These are phyloP conservation scores for Naegleria lovaniensis DNA, from an alignment of 208 protist species.

Conservation along the genomic window DNA sequence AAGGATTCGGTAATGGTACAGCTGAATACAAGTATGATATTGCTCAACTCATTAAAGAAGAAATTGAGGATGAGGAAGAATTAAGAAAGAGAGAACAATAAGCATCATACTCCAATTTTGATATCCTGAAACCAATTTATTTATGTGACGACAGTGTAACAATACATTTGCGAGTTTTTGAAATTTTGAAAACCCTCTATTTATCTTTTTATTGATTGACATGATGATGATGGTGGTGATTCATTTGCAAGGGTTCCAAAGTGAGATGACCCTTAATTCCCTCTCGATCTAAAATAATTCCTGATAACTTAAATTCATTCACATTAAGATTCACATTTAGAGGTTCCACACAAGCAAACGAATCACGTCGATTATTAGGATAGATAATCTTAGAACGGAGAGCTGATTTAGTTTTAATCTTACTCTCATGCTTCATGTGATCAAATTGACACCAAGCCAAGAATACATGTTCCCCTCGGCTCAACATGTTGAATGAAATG, in stretches of 20 bases:
- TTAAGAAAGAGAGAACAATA: conserved; percentile 4
- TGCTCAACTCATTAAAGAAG: not conserved
- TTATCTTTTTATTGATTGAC: not conserved
- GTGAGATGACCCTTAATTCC: not conserved
- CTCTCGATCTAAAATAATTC: not conserved
- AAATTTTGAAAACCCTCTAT: not conserved
- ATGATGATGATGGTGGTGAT: not conserved
- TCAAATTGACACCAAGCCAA: not conserved
- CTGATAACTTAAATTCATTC: not conserved
- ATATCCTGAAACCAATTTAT: not conserved
- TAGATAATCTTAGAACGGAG: not conserved
- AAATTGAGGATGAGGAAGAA: not conserved
- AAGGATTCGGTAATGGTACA: not conserved
- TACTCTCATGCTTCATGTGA: not conserved
- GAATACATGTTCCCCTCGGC: not conserved
- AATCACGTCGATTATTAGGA: not conserved
- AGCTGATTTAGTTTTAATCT: not conserved
- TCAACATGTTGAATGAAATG: not conserved
- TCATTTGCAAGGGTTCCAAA: not conserved
- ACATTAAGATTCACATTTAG: not conserved
- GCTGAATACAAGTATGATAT: not conserved
- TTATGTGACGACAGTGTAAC: not conserved
- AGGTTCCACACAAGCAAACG: not conserved
- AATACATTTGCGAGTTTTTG: not conserved
- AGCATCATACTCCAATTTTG: not conserved